These are phyloP conservation scores for Podaxis rugospora DNA, from an alignment of 768 basidiomycete genomes.

Conservation along the genomic window DNA sequence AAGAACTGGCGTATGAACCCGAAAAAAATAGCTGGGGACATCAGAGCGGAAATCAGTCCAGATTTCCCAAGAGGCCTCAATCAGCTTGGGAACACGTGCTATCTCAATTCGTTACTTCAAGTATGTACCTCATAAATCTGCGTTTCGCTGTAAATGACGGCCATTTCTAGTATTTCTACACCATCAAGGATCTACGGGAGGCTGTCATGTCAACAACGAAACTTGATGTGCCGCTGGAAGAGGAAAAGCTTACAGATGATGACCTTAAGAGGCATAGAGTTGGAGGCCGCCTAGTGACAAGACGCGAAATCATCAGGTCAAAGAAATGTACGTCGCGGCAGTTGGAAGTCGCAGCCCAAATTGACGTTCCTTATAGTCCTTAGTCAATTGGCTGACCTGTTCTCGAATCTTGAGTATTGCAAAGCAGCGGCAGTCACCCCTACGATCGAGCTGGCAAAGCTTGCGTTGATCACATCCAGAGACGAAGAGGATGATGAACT, in stretches of 20 bases:
- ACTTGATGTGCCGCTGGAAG: constrained; percentile 46
- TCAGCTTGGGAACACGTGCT: constrained; percentile 87
- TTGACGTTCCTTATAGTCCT: constrained; percentile 53
- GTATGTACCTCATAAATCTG: constrained; percentile 25
- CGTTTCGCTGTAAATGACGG: background rate
- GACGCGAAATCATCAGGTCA: constrained; percentile 77
- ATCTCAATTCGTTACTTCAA: constrained; percentile 76
- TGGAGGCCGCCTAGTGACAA: constrained; percentile 79
- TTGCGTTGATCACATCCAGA: constrained; percentile 85
- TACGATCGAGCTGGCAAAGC: constrained; percentile 81
- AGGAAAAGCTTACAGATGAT: constrained; percentile 74
- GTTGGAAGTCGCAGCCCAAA: background rate
- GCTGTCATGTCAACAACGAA: constrained; percentile 62
- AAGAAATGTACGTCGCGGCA: constrained; percentile 62
- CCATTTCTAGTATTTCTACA: constrained; percentile 81
- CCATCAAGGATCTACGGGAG: constrained; percentile 85
- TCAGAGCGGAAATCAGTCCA: constrained; percentile 42
- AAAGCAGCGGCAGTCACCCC: constrained; percentile 72
- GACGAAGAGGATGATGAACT: constrained; percentile 86
- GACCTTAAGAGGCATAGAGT: constrained; percentile 82
- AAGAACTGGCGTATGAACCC: background rate
- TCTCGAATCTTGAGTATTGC: constrained; percentile 68
- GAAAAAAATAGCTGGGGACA: constrained; percentile 57
- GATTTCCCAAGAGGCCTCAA: constrained; percentile 85
- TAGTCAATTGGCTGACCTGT: constrained; percentile 72